Conservation (phyloP, 441 rosid species). For the Corymbia citriodora region DNA sequence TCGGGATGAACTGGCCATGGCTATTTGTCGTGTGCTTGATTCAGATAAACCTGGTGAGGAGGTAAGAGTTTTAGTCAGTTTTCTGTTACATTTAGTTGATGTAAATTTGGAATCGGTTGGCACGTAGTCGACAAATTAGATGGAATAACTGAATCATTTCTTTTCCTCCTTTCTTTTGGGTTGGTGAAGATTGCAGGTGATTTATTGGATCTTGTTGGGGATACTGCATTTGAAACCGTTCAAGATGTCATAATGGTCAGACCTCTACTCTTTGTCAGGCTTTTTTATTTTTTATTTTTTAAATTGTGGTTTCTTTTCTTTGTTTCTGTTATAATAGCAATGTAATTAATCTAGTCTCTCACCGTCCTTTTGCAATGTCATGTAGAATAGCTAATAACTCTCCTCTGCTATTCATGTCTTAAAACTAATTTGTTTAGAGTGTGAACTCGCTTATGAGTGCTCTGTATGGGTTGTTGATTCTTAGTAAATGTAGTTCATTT, state of each 20-base stretch:
- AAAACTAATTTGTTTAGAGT: background rate
- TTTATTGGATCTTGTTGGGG: conserved; percentile 90
- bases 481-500: background rate
- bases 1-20: conserved; percentile 87
- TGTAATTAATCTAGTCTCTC: background rate
- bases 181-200: conserved; percentile 78
- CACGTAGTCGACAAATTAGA: background rate
- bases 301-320: background rate
- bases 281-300: background rate
- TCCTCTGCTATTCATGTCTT: background rate
- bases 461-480: background rate
- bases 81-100: conserved; percentile 1
- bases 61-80: conserved; percentile 39
- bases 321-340: background rate
- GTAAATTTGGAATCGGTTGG: background rate
- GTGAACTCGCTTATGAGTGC: background rate
- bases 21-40: conserved; percentile 85
- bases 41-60: conserved; percentile 91
- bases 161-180: background rate
- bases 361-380: background rate
- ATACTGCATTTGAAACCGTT: conserved; percentile 83
- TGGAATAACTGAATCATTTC: background rate
- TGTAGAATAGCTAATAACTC: background rate
- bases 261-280: conserved; percentile 6
- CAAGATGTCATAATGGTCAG: conserved; percentile 80